Evolutionary conservation across 805 yeast genomes (phyloP).

Genomic region (Starmerella tilneyi): DNA sequence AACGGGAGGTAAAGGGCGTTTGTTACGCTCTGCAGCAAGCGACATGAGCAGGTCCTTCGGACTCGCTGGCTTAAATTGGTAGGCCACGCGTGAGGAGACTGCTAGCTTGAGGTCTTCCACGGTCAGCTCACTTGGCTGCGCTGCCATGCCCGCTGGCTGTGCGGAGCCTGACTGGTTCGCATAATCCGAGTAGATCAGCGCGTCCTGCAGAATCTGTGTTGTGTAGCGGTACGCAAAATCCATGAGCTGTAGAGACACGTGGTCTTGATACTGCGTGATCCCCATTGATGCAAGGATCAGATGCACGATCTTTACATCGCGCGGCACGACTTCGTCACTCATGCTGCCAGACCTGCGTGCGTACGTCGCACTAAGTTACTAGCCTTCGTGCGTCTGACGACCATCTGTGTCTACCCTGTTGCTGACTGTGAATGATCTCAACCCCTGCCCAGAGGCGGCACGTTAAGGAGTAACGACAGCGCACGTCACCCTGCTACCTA

Average conservation of each 20-base stretch:
- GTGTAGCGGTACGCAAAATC: constrained; percentile 91
- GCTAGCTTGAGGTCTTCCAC: constrained; percentile 89
- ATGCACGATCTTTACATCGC: constrained; percentile 86
- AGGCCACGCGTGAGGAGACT: constrained; percentile 86
- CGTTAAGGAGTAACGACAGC: too few relatives aligned
- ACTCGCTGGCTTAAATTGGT: constrained; percentile 90
- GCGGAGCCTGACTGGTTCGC: constrained; percentile 28
- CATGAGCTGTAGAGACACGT: constrained; percentile 90
- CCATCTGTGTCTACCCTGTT: too few relatives aligned
- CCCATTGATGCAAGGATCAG: constrained; percentile 89
- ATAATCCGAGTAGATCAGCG: constrained; percentile 79
- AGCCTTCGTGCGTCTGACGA: background rate
- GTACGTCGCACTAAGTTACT: background rate
- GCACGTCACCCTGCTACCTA: background rate
- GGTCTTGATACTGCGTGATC: constrained; percentile 84
- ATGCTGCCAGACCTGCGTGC: too few relatives aligned
- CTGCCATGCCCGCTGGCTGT: constrained; percentile 32
- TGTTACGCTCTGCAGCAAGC: constrained; percentile 84
- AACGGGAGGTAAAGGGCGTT: constrained; percentile 81
- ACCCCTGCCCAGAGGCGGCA: too few relatives aligned
- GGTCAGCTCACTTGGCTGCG: constrained; percentile 43
- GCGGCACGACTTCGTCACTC: constrained; percentile 40
- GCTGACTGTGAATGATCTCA: too few relatives aligned
- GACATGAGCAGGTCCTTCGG: constrained; percentile 87
- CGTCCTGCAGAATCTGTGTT: constrained; percentile 75